Evolutionary conservation across 345 rosid genomes (phyloP).

Genomic region (Pelargonium nanum): DNA sequence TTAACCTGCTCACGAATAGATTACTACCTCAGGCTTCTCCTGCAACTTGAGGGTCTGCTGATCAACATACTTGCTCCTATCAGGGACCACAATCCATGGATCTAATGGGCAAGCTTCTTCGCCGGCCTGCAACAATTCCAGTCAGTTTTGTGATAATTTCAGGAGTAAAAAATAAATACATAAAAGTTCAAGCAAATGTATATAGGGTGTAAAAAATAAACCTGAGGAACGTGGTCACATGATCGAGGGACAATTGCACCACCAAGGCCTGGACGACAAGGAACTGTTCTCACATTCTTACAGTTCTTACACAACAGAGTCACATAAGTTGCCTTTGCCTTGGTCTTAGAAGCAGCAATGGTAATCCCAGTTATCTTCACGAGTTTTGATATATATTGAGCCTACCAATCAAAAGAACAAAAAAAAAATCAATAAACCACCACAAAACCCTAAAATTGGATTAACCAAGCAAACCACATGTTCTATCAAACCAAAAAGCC

Average conservation of each 20-base stretch:
- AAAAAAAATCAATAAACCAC: no score
- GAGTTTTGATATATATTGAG: slow-evolving; percentile 73
- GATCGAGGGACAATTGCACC: slow-evolving; percentile 95
- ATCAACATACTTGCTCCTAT: slow-evolving; percentile 88
- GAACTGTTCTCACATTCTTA: slow-evolving; percentile 55
- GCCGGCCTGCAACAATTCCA: slow-evolving; percentile 47
- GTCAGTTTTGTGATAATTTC: slow-evolving; percentile 1
- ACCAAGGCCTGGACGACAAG: slow-evolving; percentile 93
- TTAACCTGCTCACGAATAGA: slow-evolving; percentile 1
- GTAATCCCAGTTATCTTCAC: slow-evolving; percentile 87
- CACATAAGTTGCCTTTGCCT: slow-evolving; percentile 89
- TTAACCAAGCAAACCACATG: not conserved
- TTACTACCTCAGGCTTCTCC: slow-evolving; percentile 85
- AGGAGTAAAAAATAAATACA: not conserved
- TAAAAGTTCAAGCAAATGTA: not conserved
- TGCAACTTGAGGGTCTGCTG: slow-evolving; percentile 91
- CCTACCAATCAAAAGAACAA: slow-evolving; percentile 36
- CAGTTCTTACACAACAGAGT: slow-evolving; percentile 82
- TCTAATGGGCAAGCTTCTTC: slow-evolving; percentile 93
- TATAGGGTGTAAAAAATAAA: slow-evolving; percentile 12
- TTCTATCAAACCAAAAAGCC: no score
- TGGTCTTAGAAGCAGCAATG: slow-evolving; percentile 89
- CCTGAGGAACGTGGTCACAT: slow-evolving; percentile 91
- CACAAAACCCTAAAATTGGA: not conserved
- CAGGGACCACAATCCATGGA: slow-evolving; percentile 96